Base-by-base conservation (phyloP, 371 early-diverging fungal species). In the Capillidium heterosporum region DNA sequence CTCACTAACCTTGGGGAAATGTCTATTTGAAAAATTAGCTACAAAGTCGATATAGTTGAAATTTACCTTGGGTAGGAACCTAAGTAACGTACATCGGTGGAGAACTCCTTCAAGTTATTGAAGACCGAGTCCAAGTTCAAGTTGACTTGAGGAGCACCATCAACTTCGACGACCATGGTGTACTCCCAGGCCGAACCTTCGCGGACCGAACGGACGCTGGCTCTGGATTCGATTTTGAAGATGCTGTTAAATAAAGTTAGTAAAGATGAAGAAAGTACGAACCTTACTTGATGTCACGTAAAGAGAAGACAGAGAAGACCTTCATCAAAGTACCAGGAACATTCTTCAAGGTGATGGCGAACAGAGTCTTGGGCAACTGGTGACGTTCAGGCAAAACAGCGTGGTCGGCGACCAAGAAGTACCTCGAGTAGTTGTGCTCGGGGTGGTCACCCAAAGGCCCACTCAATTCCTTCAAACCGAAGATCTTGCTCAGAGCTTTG, bases 31-130 rank as follows among this genome's bases (percentile, higher is more conserved):
- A 26, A 26, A 8, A 11, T 21, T 23, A 48, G n/a, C 8, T 48
- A 48, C 5, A 26, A 27, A 27, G n/a, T 48, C 7, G 10, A 26
- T 4, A 35, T 48, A 26, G 10, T 26, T 27, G 10, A 27, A 26
- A 27, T n/a, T 48, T 48, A 57, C 50, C 57, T 48, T n/a, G 57
- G 57, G 24, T 57, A 57, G 13, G 49, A 32, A n/a, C 57, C 57
- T 10, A 57, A 40, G 1, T 27, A 27, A 48, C 13, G 42, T 2
- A 57, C 57, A 2, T 57, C 29, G 10, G 49, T 39, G 1, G 49
- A 5, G 24, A 57, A 57, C 28, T 57, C 57, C 7, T 35, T 47
- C 23, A 57, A 32, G 32, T 57, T 57, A 17, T 57, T 31, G 19
- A 57, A 19, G 7, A 47, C 57, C 11, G 19, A 17, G 8, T 31